phyloP scores from a whole-genome alignment of 371 early-diverging fungal genomes.

The Funneliformis caledonium region DNA sequence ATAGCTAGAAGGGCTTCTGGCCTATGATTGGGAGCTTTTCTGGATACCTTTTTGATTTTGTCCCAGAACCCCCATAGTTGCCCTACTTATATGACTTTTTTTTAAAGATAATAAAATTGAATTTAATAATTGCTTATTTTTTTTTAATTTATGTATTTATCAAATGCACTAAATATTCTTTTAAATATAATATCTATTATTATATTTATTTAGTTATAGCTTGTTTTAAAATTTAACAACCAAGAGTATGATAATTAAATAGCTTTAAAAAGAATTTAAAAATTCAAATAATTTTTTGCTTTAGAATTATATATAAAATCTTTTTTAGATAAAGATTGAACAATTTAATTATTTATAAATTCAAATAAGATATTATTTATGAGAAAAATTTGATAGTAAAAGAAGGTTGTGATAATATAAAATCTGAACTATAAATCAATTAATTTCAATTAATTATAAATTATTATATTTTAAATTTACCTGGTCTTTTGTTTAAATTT shows the following conservation, averaged over 20 bases:
- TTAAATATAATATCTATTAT: background rate
- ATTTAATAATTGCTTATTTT: slow-evolving; percentile 3
- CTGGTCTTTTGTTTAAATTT: background rate
- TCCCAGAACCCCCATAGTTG: too few species aligned
- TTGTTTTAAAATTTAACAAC: slow-evolving; percentile 2
- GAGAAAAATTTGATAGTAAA: background rate
- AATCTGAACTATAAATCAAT: background rate
- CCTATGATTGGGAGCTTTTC: too few species aligned
- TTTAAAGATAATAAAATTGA: background rate
- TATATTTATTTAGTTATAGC: background rate
- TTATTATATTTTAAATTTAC: background rate
- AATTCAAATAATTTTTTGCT: slow-evolving; percentile 23
- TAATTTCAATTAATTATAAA: background rate
- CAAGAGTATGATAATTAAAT: slow-evolving; percentile 1
- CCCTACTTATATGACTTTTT: background rate
- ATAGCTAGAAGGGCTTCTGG: too few species aligned
- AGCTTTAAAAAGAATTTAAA: slow-evolving; percentile 26
- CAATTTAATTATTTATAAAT: slow-evolving; percentile 7
- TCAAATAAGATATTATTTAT: background rate
- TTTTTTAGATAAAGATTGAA: slow-evolving; percentile 9
- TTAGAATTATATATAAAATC: slow-evolving; percentile 18
- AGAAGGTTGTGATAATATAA: background rate
- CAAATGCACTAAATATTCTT: slow-evolving; percentile 3
- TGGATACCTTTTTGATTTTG: too few species aligned
- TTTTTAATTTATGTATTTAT: slow-evolving; percentile 3